Conservation (phyloP, 805 yeast species). For the Blastobotrys terrestris region DNA sequence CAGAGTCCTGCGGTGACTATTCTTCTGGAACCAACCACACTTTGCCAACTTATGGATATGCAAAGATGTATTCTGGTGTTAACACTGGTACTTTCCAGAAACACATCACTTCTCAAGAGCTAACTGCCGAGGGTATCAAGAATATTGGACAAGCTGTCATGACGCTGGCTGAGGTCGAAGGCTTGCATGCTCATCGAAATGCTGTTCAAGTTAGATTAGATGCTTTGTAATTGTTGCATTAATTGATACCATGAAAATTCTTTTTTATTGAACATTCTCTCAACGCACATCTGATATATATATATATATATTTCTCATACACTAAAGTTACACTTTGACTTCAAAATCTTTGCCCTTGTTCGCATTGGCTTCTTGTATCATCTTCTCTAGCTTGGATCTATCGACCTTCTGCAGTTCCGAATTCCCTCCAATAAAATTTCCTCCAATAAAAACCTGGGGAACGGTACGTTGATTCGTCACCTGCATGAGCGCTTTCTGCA, state of each 20-base stretch:
- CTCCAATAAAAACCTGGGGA: conserved; percentile 85
- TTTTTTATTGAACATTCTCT: too few relatives aligned
- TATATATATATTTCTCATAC: too few relatives aligned
- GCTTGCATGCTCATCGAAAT: conserved; percentile 93
- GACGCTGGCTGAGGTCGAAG: conserved; percentile 93
- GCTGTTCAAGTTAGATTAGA: conserved; percentile 95
- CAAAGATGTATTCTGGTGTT: conserved; percentile 95
- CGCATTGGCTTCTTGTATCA: conserved; percentile 21
- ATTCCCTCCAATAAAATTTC: conserved; percentile 94
- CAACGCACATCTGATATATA: too few relatives aligned
- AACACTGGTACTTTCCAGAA: conserved; percentile 94
- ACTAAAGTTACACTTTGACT: too few relatives aligned
- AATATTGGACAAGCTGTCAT: conserved; percentile 95
- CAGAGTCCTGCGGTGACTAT: conserved; percentile 98
- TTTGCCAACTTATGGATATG: conserved; percentile 96
- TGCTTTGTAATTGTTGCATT: conserved; percentile 5
- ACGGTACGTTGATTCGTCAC: conserved; percentile 89
- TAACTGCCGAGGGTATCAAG: conserved; percentile 75
- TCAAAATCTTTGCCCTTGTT: neutral
- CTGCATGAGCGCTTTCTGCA: conserved; percentile 71
- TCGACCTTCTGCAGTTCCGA: conserved; percentile 69
- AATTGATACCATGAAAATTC: neutral
- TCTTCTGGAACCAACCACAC: conserved; percentile 98
- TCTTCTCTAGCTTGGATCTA: conserved; percentile 46
- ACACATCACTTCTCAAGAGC: conserved; percentile 89